phyloP scores from a whole-genome alignment of 2,329 filamentous ascomycete genomes.

The Exophiala alcalophila region DNA sequence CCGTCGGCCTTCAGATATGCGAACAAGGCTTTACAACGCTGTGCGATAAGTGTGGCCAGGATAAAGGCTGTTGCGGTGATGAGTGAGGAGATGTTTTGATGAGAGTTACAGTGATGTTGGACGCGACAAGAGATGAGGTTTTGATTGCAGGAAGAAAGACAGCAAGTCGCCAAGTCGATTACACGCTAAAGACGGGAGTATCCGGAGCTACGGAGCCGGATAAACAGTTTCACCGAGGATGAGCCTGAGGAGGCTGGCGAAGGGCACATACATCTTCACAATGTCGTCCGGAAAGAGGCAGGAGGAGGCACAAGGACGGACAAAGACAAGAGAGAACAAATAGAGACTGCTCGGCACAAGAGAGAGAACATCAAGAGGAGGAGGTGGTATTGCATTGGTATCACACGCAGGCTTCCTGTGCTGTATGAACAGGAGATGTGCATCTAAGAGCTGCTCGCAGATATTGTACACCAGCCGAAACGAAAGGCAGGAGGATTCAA shows the following conservation, averaged over 20 bases:
- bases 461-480: slow-evolving; percentile 16
- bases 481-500: background rate
- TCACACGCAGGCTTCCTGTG: slow-evolving; percentile 13
- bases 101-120: too few relatives aligned
- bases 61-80: background rate
- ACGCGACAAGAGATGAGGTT: too few relatives aligned
- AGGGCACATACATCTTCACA: too few relatives aligned
- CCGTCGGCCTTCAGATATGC: background rate
- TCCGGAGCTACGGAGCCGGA: slow-evolving; percentile 4
- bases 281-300: background rate
- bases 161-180: background rate
- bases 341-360: too few relatives aligned
- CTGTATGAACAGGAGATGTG: slow-evolving; percentile 11
- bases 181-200: slow-evolving; percentile 1
- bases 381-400: slow-evolving; percentile 19
- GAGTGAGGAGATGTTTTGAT: slow-evolving; percentile 1
- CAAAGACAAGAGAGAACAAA: background rate
- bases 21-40: background rate
- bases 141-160: background rate
- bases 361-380: background rate
- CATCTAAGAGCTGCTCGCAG: slow-evolving; percentile 6
- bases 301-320: background rate
- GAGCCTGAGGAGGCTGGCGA: background rate
- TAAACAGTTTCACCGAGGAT: slow-evolving; percentile 3
- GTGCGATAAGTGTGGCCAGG: background rate